These are phyloP conservation scores for Fusarium foetens DNA, from an alignment of 2,329 filamentous ascomycete species.

Conservation along the genomic window DNA sequence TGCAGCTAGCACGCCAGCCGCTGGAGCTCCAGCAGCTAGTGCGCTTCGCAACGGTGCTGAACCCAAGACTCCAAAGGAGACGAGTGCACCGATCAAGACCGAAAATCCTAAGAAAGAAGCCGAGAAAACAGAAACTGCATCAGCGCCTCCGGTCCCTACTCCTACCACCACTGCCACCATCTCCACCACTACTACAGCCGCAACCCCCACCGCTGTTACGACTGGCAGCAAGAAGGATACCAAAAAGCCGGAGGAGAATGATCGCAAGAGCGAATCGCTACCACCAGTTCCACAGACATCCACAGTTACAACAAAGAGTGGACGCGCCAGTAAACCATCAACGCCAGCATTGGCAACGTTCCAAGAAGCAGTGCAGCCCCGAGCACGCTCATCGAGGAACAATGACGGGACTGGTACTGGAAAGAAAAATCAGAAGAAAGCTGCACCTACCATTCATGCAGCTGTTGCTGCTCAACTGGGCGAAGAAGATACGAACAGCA, in stretches of 20 bases:
- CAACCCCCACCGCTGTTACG: neutral
- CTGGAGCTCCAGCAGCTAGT: conserved; percentile 45
- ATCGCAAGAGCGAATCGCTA: conserved; percentile 58
- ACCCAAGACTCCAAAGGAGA: conserved; percentile 63
- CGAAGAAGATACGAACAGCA: conserved; percentile 57
- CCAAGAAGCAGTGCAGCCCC: conserved; percentile 65
- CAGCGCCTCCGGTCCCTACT: conserved; percentile 44
- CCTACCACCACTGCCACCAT: conserved; percentile 26
- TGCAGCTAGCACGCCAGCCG: conserved; percentile 53
- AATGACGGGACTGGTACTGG: conserved; percentile 54
- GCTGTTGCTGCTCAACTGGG: conserved; percentile 50
- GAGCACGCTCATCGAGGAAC: conserved; percentile 65
- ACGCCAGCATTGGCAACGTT: conserved; percentile 70
- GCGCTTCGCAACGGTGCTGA: conserved; percentile 52
- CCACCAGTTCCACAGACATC: conserved; percentile 52
- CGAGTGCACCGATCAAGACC: conserved; percentile 46
- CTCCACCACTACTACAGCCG: conserved; percentile 33
- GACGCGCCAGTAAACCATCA: conserved; percentile 73
- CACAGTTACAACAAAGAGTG: conserved; percentile 71
- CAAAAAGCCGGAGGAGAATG: conserved; percentile 52
- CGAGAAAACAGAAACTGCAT: conserved; percentile 44
- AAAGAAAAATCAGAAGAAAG: conserved; percentile 71
- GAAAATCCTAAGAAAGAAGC: conserved; percentile 50
- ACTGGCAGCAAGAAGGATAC: conserved; percentile 57
- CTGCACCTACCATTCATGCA: conserved; percentile 53